These are phyloP conservation scores for Puccinia coronata DNA, from an alignment of 1,284 basidiomycete species.

Conservation along the genomic window DNA sequence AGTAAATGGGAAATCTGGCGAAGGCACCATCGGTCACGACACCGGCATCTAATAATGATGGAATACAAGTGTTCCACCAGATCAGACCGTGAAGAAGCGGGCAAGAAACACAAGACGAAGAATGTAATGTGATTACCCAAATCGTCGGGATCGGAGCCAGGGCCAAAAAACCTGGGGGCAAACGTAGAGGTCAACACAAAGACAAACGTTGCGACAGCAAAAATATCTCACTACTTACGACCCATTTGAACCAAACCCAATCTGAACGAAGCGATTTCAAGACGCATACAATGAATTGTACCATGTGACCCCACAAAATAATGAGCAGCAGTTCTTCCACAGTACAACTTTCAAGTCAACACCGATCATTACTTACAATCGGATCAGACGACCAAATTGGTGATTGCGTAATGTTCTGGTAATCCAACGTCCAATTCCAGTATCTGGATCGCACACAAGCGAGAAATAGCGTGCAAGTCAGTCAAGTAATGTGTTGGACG, in stretches of 20 bases:
- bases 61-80: not conserved
- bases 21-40: constrained; percentile 46
- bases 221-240: not conserved
- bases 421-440: constrained; percentile 40
- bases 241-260: constrained; percentile 38
- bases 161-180: constrained; percentile 4
- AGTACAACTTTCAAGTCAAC: constrained; percentile 33
- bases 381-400: constrained; percentile 39
- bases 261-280: too few relatives aligned
- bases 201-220: not conserved
- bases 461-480: too few relatives aligned
- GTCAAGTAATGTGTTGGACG: not conserved
- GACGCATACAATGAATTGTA: too few relatives aligned
- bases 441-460: not conserved
- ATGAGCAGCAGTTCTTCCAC: too few relatives aligned
- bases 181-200: not conserved
- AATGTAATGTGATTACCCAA: constrained; percentile 5
- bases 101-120: not conserved
- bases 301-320: too few relatives aligned
- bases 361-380: constrained; percentile 23
- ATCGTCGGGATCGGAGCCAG: constrained; percentile 27
- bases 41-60: not conserved
- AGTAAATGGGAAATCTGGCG: constrained; percentile 25
- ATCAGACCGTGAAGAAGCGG: not conserved
- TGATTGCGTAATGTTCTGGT: constrained; percentile 21